Conservation (phyloP, 306 rosid species). For the Mimosa bimucronata region DNA sequence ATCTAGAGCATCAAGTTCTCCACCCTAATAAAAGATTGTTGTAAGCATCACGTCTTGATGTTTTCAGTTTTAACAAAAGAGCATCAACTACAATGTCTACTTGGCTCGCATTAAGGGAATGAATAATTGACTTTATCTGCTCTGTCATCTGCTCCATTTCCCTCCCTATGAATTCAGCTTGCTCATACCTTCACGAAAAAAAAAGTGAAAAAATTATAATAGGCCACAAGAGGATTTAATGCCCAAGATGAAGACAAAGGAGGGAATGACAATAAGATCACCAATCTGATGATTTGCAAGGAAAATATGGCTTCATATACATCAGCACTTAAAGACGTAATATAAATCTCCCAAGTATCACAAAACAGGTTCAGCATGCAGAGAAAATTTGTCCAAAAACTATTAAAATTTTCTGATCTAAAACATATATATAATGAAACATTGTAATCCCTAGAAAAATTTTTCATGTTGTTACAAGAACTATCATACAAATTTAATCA, state of each 20-base stretch:
- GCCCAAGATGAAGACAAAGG: conserved; percentile 1
- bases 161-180: too few relatives aligned
- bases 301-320: conserved; percentile 9
- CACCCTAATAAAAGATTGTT: too few relatives aligned
- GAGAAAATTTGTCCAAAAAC: too few relatives aligned
- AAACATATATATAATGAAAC: neutral
- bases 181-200: too few relatives aligned
- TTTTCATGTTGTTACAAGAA: conserved; percentile 3
- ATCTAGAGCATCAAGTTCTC: too few relatives aligned
- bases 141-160: too few relatives aligned
- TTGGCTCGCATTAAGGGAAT: too few relatives aligned
- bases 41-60: too few relatives aligned
- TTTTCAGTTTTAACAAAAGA: too few relatives aligned
- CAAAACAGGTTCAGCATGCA: neutral
- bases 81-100: too few relatives aligned
- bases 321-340: neutral
- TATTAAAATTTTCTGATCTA: neutral
- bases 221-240: conserved; percentile 5
- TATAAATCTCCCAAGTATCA: neutral
- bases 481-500: too few relatives aligned
- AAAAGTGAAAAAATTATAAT: neutral
- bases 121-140: too few relatives aligned
- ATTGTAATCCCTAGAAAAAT: conserved; percentile 3
- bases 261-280: neutral
- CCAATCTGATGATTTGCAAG: neutral